phyloP scores from a whole-genome alignment of 2,329 filamentous ascomycete species.

The Pseudopyrenochaeta lycopersici region DNA sequence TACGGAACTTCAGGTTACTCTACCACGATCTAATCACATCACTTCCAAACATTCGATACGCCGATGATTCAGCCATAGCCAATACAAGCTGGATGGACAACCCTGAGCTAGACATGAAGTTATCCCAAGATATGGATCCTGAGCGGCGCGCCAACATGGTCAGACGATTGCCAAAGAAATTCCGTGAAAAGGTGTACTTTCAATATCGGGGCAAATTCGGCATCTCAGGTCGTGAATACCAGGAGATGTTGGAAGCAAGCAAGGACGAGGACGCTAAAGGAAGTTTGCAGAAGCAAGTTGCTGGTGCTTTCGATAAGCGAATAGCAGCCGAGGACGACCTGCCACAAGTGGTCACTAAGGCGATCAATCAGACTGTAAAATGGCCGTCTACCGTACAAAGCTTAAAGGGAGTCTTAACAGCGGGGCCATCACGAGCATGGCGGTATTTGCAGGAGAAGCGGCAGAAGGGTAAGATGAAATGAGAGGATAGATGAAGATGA shows the following conservation, averaged over 20 bases:
- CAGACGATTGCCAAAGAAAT: constrained; percentile 83
- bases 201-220: constrained; percentile 90
- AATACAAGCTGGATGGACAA: constrained; percentile 71
- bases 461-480: constrained; percentile 51
- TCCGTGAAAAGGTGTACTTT: constrained; percentile 91
- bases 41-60: constrained; percentile 86
- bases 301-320: constrained; percentile 84
- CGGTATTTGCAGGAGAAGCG: constrained; percentile 85
- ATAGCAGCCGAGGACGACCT: constrained; percentile 80
- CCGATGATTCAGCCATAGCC: constrained; percentile 66
- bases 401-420: constrained; percentile 82
- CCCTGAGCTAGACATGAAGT: constrained; percentile 64
- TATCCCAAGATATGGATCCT: constrained; percentile 93
- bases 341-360: constrained; percentile 73
- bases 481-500: constrained; percentile 1
- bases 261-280: constrained; percentile 71
- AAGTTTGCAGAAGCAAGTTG: constrained; percentile 75
- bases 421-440: constrained; percentile 73
- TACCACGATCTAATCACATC: constrained; percentile 91
- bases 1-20: constrained; percentile 88
- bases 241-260: constrained; percentile 81
- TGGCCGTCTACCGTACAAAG: constrained; percentile 94
- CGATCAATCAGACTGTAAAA: constrained; percentile 86
- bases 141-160: constrained; percentile 95
- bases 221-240: constrained; percentile 84